A percentile compares a stretch with the other conserved stretches of the same genome.
Evolutionary conservation across 2,329 filamentous ascomycete genomes (phyloP).

Genomic region (Pseudogymnoascus sp.): DNA sequence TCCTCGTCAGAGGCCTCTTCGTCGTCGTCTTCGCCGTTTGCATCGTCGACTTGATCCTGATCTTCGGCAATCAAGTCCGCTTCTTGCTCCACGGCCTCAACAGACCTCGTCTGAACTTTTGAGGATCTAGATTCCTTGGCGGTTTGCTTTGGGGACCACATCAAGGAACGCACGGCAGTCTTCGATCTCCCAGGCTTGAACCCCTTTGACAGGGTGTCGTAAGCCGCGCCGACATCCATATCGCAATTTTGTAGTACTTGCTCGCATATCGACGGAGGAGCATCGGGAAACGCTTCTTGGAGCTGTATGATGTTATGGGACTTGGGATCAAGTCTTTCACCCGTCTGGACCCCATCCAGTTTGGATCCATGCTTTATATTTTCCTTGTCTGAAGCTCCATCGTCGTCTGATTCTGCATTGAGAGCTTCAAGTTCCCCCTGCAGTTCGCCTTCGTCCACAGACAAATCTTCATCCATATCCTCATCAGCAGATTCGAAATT

Average conservation of each 20-base stretch:
- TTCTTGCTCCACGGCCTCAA: neutral
- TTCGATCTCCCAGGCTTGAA: slow-evolving; percentile 23
- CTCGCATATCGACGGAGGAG: slow-evolving; percentile 24
- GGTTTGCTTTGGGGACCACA: neutral
- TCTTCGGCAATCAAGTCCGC: slow-evolving; percentile 18
- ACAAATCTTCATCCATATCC: slow-evolving; percentile 21
- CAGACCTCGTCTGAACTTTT: neutral
- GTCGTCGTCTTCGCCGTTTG: slow-evolving; percentile 15
- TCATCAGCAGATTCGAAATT: slow-evolving; percentile 25
- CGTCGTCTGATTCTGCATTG: slow-evolving; percentile 14
- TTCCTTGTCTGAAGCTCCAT: slow-evolving; percentile 13
- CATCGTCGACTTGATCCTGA: slow-evolving; percentile 20
- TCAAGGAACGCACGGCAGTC: slow-evolving; percentile 20
- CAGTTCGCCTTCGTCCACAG: slow-evolving; percentile 23
- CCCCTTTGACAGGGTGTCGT: slow-evolving; percentile 24
- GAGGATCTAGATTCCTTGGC: neutral
- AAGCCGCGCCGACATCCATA: slow-evolving; percentile 25
- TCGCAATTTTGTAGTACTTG: slow-evolving; percentile 23
- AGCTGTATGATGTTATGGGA: slow-evolving; percentile 22
- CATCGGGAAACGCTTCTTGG: slow-evolving; percentile 26
- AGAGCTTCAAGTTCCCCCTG: slow-evolving; percentile 12
- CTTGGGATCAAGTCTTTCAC: neutral
- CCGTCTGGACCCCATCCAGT: neutral
- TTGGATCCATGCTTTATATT: neutral
- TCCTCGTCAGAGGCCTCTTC: slow-evolving; percentile 23